Percentiles rank a stretch among this genome's conserved stretches.
phyloP scores from a whole-genome alignment of 257 asterid genomes.

The Lavandula angustifolia region DNA sequence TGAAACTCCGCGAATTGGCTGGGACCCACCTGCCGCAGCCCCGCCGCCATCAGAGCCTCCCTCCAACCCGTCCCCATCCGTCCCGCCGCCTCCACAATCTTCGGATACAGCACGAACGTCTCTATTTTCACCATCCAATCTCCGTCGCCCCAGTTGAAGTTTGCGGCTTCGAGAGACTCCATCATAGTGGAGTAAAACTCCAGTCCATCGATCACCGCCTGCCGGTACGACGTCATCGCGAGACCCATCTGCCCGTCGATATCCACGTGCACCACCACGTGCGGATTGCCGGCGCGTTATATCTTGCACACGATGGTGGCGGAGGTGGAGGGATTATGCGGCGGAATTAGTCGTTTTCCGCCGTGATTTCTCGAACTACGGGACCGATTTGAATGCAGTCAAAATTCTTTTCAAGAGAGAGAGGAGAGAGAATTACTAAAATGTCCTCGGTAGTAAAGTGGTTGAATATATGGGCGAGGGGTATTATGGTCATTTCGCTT shows the following conservation, averaged over 20 bases:
- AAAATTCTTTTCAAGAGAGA: too few relatives aligned
- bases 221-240: slow-evolving; percentile 66
- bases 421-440: too few relatives aligned
- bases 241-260: slow-evolving; percentile 61
- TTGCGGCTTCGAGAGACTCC: slow-evolving; percentile 80
- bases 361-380: too few relatives aligned
- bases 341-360: too few relatives aligned
- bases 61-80: slow-evolving; percentile 61
- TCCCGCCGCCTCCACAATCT: slow-evolving; percentile 66
- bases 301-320: slow-evolving; percentile 83
- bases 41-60: slow-evolving; percentile 79
- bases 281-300: slow-evolving; percentile 88
- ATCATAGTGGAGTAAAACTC: slow-evolving; percentile 77
- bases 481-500: too few relatives aligned
- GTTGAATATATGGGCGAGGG: too few relatives aligned
- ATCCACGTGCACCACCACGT: slow-evolving; percentile 90
- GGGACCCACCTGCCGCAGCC: slow-evolving; percentile 75
- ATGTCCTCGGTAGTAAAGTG: too few relatives aligned
- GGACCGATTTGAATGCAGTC: too few relatives aligned
- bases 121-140: slow-evolving; percentile 75
- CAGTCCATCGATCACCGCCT: slow-evolving; percentile 76
- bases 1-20: slow-evolving; percentile 84
- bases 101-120: slow-evolving; percentile 72
- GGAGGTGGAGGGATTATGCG: slow-evolving; percentile 69
- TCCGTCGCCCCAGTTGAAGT: slow-evolving; percentile 43